Evolutionary conservation across 2,329 filamentous ascomycete species (phyloP).

Genomic region (Colletotrichum liriopes): DNA sequence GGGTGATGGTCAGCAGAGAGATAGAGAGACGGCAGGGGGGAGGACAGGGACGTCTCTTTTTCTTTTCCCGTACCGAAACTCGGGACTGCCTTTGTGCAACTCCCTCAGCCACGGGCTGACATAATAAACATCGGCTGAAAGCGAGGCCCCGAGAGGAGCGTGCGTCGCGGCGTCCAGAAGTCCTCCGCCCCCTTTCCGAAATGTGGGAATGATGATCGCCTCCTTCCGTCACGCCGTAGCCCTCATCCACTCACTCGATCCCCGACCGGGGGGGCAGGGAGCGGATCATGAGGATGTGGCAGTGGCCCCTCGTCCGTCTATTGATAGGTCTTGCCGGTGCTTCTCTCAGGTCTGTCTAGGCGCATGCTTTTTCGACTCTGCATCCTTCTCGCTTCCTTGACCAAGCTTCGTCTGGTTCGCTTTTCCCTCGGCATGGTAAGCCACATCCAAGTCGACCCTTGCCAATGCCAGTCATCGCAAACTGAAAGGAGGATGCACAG

Average conservation of each 20-base stretch:
- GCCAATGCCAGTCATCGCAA: background rate
- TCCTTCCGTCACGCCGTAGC: background rate
- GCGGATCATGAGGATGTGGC: too few species aligned
- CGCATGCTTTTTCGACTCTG: background rate
- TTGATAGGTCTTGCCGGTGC: background rate
- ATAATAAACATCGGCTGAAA: slow-evolving; percentile 21
- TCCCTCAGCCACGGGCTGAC: slow-evolving; percentile 21
- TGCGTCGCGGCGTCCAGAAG: background rate
- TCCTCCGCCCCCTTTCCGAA: background rate
- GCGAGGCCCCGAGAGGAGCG: background rate
- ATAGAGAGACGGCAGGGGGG: background rate
- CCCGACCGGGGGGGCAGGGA: background rate
- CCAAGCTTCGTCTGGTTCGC: slow-evolving; percentile 12
- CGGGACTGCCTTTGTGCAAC: background rate
- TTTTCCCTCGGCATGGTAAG: background rate
- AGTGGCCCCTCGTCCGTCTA: background rate
- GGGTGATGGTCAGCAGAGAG: background rate
- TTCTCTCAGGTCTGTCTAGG: background rate
- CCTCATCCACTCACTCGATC: slow-evolving; percentile 11
- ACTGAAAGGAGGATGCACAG: slow-evolving; percentile 16
- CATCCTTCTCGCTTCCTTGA: background rate
- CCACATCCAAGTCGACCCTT: background rate
- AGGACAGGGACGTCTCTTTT: background rate
- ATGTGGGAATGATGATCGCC: slow-evolving; percentile 16
- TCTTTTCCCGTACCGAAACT: background rate